Percentiles rank a stretch among this genome's conserved stretches.
Evolutionary conservation across 2,329 filamentous ascomycete genomes (phyloP).

Genomic region (Aaosphaeria arxii): DNA sequence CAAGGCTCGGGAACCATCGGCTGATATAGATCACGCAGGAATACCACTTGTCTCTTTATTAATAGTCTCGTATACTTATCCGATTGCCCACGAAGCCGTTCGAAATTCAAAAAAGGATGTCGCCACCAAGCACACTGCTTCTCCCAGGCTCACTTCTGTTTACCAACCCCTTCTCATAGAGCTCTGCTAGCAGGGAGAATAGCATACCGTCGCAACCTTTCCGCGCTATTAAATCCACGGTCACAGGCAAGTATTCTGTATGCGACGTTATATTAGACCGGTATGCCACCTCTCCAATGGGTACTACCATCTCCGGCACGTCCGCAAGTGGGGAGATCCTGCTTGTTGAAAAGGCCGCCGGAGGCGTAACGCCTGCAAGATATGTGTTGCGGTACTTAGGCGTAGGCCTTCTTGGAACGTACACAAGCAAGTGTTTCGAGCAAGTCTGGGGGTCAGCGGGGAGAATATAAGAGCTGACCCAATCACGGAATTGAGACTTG

Average conservation of each 20-base stretch:
- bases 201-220: constrained; percentile 61
- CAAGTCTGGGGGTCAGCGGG: constrained; percentile 43
- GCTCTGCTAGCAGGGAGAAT: constrained; percentile 51
- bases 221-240: constrained; percentile 56
- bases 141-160: constrained; percentile 44
- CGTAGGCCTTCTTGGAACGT: constrained; percentile 42
- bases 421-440: constrained; percentile 50
- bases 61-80: too few species aligned
- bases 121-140: constrained; percentile 39
- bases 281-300: constrained; percentile 44
- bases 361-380: constrained; percentile 40
- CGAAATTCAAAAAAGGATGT: constrained; percentile 33
- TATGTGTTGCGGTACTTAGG: constrained; percentile 47
- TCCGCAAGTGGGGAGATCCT: constrained; percentile 50
- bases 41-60: too few species aligned
- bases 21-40: too few species aligned
- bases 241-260: constrained; percentile 55
- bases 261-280: constrained; percentile 48
- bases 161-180: constrained; percentile 51
- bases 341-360: constrained; percentile 48
- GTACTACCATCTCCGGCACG: constrained; percentile 47
- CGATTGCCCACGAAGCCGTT: too few species aligned
- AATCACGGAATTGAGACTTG: constrained; percentile 49
- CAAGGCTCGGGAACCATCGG: too few species aligned
- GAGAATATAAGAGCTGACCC: constrained; percentile 50